A percentile compares a stretch with the other conserved stretches of the same genome.
Conservation (phyloP, 108 stramenopile genomes). For the Craspedostauros australis region DNA sequence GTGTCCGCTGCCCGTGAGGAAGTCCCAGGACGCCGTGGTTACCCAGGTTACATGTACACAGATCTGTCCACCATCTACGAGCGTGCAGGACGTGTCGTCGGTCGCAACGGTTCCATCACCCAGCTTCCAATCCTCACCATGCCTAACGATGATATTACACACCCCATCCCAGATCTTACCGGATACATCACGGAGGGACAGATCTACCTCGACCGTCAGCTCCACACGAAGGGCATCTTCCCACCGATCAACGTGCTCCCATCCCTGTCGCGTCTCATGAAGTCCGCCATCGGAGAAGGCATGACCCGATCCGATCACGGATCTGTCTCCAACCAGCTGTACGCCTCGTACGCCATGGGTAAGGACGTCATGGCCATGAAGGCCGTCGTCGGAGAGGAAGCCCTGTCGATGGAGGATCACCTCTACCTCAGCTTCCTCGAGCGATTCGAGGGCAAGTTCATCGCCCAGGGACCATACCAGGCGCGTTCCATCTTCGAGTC, state of each 20-base stretch:
- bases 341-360: constrained; percentile 98
- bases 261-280: constrained; percentile 98
- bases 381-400: constrained; percentile 99
- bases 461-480: constrained; percentile 98
- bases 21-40: constrained; percentile 99
- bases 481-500: constrained; percentile 97
- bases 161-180: constrained; percentile 99
- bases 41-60: constrained; percentile 99
- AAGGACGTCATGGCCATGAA: constrained; percentile 99
- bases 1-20: constrained; percentile 99
- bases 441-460: constrained; percentile 98
- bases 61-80: constrained; percentile 99
- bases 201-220: constrained; percentile 96
- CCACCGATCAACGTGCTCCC: constrained; percentile 99
- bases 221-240: constrained; percentile 98
- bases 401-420: constrained; percentile 98
- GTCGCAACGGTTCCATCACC: constrained; percentile 98
- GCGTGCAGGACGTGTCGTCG: constrained; percentile 98
- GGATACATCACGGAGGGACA: constrained; percentile 99
- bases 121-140: constrained; percentile 99
- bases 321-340: constrained; percentile 98
- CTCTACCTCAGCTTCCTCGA: constrained; percentile 97
- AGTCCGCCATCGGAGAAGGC: constrained; percentile 99
- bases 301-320: constrained; percentile 98
- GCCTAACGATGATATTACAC: constrained; percentile 99